Conservation (phyloP, 345 rosid genomes). For the Pelargonium nanum region DNA sequence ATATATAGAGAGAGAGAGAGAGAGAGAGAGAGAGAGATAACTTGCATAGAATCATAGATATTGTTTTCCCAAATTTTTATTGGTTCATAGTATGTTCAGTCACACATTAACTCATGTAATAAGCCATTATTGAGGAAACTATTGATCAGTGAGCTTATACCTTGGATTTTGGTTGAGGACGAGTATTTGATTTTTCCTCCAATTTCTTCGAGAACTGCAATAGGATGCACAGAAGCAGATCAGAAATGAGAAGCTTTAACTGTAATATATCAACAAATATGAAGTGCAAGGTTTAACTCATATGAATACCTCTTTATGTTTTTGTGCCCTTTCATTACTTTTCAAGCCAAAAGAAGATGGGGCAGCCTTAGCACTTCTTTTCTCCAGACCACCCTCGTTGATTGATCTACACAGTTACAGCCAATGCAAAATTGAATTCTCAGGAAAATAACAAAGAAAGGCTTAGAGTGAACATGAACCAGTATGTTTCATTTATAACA, state of each 20-base stretch:
- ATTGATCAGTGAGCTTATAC: conserved; percentile 12
- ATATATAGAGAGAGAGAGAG: no score
- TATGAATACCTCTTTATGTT: conserved; percentile 34
- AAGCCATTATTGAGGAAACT: neutral
- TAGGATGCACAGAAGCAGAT: conserved; percentile 2
- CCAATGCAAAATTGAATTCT: conserved; percentile 8
- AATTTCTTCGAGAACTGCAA: conserved; percentile 31
- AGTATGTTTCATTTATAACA: no score
- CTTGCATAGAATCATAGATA: neutral
- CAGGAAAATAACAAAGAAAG: neutral
- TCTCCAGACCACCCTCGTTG: conserved; percentile 26
- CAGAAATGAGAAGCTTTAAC: conserved; percentile 2
- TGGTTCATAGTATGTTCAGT: neutral
- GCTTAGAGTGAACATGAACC: no score
- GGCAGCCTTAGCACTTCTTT: conserved; percentile 34
- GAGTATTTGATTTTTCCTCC: conserved; percentile 26
- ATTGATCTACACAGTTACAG: conserved; percentile 25
- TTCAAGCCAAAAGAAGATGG: conserved; percentile 32
- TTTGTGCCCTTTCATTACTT: conserved; percentile 26
- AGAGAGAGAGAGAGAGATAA: no score
- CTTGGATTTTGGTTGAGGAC: conserved; percentile 33
- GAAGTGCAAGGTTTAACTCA: neutral
- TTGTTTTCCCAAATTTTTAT: neutral
- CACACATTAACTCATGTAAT: neutral
- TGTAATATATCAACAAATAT: neutral